Evolutionary conservation across 768 basidiomycete genomes (phyloP), one percentile per base, ranked within the genome.

Genomic region (Russula compacta): DNA sequence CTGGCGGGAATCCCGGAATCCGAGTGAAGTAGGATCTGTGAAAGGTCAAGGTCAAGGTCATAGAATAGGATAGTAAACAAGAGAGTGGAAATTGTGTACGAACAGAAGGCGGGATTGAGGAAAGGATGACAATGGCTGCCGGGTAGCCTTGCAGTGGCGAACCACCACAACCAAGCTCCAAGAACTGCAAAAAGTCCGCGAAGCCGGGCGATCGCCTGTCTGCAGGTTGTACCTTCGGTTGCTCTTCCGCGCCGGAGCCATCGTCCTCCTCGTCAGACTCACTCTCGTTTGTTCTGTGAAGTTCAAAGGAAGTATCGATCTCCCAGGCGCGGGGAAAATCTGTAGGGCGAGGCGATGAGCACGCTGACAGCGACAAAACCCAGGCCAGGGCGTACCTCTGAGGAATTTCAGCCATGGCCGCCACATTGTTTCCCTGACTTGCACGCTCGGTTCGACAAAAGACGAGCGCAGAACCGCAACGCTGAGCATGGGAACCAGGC

Each of bases 131-230:
- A 17, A 97, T 74, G 32, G 95, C 78, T 2, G 85, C 78, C 0
- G 92, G 92, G 71, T 97, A 98, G 2, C 88, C 89, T 64, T 87
- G 80, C 1, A 83, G 70, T 0, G 92, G 87, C 5, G 86, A 82
- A 0, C 88, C 87, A n/a, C 83, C 81, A 70, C 93, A 97, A 11
- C 86, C 91, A 1, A 82, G 73, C 58, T 84, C 76, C 21, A 98
- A 79, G 74, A 94, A 97, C 40, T 78, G 80, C 21, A 93, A 74
- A 72, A 98, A 94, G 52, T 87, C 84, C 14, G 68, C 71, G 68
- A 88, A 95, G 2, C 84, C 82, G 14, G 53, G 47, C 4, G 54
- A 58, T 46, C 44, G 52, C 15, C 10, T 19, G 12, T 29, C 48
- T 14, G 33, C 6, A 7, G 38, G 19, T 24, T 43, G 38, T 19